Evolutionary conservation across 495 filamentous ascomycete genomes (phyloP).

Genomic region (Thermochaetoides thermophila): DNA sequence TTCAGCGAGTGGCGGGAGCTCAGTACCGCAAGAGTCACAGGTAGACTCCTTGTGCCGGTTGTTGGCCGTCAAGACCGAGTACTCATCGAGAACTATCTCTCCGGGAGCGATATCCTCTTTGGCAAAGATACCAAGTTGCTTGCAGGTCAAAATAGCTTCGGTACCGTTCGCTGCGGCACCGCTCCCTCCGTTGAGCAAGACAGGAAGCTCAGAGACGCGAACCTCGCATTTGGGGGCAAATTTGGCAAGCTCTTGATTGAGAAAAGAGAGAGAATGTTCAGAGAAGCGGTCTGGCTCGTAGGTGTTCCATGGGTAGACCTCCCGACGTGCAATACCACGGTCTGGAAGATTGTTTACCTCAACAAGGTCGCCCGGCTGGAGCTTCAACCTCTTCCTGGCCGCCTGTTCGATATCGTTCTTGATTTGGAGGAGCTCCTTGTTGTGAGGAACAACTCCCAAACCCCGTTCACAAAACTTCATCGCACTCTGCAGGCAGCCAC

Average conservation of each 20-base stretch:
- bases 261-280: slow-evolving; percentile 43
- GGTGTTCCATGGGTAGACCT: slow-evolving; percentile 88
- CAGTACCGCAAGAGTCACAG: slow-evolving; percentile 73
- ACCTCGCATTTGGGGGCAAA: slow-evolving; percentile 62
- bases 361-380: slow-evolving; percentile 24
- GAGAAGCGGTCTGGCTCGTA: slow-evolving; percentile 78
- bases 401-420: slow-evolving; percentile 33
- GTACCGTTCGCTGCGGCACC: slow-evolving; percentile 26
- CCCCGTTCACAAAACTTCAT: slow-evolving; percentile 47
- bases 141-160: slow-evolving; percentile 37
- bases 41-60: slow-evolving; percentile 64
- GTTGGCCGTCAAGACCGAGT: slow-evolving; percentile 67
- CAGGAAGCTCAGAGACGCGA: slow-evolving; percentile 53
- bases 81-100: slow-evolving; percentile 66
- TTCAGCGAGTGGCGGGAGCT: slow-evolving; percentile 46
- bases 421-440: slow-evolving; percentile 33
- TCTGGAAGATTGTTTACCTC: slow-evolving; percentile 45
- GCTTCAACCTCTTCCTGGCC: slow-evolving; percentile 29
- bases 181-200: slow-evolving; percentile 38
- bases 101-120: slow-evolving; percentile 62
- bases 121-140: slow-evolving; percentile 81
- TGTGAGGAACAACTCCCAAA: slow-evolving; percentile 24
- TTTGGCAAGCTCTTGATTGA: slow-evolving; percentile 50
- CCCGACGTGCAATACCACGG: slow-evolving; percentile 61
- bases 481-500: slow-evolving; percentile 57